Base-by-base conservation (phyloP, 2,329 filamentous ascomycete species). In the Penicillium sp. region DNA sequence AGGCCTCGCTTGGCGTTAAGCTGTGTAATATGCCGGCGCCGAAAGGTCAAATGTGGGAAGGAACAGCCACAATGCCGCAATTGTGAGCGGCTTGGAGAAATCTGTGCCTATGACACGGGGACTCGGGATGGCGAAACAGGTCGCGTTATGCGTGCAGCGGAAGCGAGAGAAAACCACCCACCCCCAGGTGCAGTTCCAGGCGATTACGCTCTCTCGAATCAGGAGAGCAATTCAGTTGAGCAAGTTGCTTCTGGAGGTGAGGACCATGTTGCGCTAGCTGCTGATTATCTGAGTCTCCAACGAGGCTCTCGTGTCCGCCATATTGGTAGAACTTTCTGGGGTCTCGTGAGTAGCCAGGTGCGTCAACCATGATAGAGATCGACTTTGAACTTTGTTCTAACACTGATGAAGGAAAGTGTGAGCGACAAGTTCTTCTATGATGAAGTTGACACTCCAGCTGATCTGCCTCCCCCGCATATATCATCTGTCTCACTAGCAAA, bases 291-390 rank as follows among this genome's bases (percentile, higher is more conserved):
- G n/a, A 55, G 43, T 51, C 14, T 31, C 5, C 56, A 54, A 25
- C 20, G 42, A 31, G 48, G 48, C 10, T 10, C 39, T 45, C 59
- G 48, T 12, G 25, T 43, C 11, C 39, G 53, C 11, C 41, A 59
- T n/a, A 39, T 59, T 20, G 42, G 55, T 11, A 50, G 38, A 14
- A 41, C 55, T 20, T 60, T 60, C 43, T 63, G 61, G 61, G 61
- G 51, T 2, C 47, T 50, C 17, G 28, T 63, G n/a, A 53, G 49
- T 14, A 42, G 48, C 6, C 55, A 54, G 22, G 54, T 50, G n/a
- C 35, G 51, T 17, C 15, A 35, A 22, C 6, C 4, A 14, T 25
- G 10, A 25, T 20, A 15, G 15, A 12, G 17, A 10, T n/a, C 7
- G 8, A 31, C 2, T 3, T 28, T 5, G 10, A 20, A 15, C 10